These are phyloP conservation scores for Candida methanosorbosa DNA, from an alignment of 805 yeast species.

Conservation along the genomic window DNA sequence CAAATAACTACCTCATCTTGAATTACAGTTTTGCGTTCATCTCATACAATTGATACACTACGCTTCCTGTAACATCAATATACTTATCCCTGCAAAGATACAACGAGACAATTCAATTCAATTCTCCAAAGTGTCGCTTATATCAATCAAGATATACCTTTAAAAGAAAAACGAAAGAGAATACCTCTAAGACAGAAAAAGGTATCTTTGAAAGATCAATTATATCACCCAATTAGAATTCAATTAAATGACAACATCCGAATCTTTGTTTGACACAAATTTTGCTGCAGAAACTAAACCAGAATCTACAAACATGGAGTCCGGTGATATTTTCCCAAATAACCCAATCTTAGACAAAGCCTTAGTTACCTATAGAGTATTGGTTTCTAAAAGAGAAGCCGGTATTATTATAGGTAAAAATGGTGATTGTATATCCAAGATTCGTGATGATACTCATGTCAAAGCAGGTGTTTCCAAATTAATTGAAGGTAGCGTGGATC, in stretches of 20 bases:
- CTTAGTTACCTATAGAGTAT: conserved; percentile 38
- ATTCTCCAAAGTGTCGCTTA: too few species aligned
- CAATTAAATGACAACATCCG: conserved; percentile 13
- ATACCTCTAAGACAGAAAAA: too few species aligned
- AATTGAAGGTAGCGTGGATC: conserved; percentile 71
- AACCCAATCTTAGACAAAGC: conserved; percentile 19
- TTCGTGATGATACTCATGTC: conserved; percentile 67
- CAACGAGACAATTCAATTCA: too few species aligned
- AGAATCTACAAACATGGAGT: neutral
- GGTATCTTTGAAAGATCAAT: too few species aligned
- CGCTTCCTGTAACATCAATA: too few species aligned
- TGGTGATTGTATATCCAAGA: conserved; percentile 68
- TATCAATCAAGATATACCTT: too few species aligned
- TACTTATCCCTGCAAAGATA: too few species aligned
- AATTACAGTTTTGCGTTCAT: too few species aligned
- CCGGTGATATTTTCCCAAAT: conserved; percentile 9
- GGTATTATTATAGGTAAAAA: conserved; percentile 85
- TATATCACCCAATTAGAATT: neutral
- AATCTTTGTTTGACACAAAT: conserved; percentile 23
- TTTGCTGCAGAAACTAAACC: conserved; percentile 9
- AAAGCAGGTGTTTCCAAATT: conserved; percentile 84
- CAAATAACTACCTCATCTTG: too few species aligned
- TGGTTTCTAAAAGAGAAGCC: conserved; percentile 79
- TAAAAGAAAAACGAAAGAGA: too few species aligned
- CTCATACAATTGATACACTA: too few species aligned